Base-by-base conservation (phyloP, 768 basidiomycete genomes). In the Mrakia gelida region DNA sequence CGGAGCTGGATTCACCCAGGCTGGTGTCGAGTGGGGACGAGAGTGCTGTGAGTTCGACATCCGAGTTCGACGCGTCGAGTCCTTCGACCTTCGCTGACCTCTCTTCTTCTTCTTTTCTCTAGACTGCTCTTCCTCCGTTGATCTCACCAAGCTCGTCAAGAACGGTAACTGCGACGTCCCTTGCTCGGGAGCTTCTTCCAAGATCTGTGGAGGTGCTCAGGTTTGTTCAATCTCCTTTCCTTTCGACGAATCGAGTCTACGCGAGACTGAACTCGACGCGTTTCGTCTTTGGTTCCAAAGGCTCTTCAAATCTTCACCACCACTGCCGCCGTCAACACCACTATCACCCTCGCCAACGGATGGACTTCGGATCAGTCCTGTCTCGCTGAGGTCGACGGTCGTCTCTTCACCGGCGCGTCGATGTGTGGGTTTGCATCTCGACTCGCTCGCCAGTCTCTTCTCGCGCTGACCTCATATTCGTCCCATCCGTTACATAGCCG, bases 221-320 rank as follows among this genome's bases (percentile, higher is more conserved):
- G 49, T 52, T 21, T 16, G 49, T 52, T 13, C 15, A 2, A 16
- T 1, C 2, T 7, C 18, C 21, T 21, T 13, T 21, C 7, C 7
- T 1, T 21, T 52, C 16, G 49, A 5, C 15, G 4, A 18, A 52
- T 13, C 18, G 49, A 52, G 4, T 45, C 3, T 10, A 5, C 4
- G 11, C 49, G 49, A 52, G 18, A 52, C 49, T 52, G 49, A 52
- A 52, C 49, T 16, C 49, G 49, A 52, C 49, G 49, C 49, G 49
- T 52, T 21, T 13, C 2, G 16, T 5, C 2, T 16, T 52, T 21
- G 2, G 9, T 13, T 52, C 2, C 7, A 1, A 10, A 52, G 61
- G 76, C 76, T 18, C 71, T 77, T 61, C n/a, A 63, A 49, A 63
- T 77, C 43, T 77, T 73, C 71, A 65, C 65, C 23, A 45, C 63